phyloP scores from a whole-genome alignment of 2,329 filamentous ascomycete genomes.

The Emergomyces orientalis region DNA sequence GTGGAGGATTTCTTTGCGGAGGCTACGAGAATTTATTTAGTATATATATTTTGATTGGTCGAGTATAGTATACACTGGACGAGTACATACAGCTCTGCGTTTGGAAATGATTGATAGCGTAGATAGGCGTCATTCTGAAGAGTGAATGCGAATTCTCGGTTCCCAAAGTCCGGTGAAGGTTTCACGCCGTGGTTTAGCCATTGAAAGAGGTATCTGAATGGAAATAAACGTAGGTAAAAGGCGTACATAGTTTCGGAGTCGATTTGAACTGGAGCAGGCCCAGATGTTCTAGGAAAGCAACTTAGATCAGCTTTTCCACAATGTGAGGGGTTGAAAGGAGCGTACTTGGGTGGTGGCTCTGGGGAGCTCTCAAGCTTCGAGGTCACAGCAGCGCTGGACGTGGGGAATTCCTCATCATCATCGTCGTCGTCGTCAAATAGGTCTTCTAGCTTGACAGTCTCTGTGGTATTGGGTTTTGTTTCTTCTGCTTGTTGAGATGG shows the following conservation, averaged over 20 bases:
- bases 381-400: conserved; percentile 43
- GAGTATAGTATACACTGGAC: no score
- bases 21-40: conserved; percentile 35
- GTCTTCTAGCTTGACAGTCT: conserved; percentile 44
- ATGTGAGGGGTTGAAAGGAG: conserved; percentile 14
- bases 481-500: conserved; percentile 18
- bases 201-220: conserved; percentile 88
- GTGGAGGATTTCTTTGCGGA: conserved; percentile 83
- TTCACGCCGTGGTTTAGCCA: conserved; percentile 93
- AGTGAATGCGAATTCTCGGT: conserved; percentile 93
- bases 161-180: conserved; percentile 77
- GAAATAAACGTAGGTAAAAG: conserved; percentile 93
- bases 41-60: background rate
- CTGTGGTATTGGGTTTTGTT: conserved; percentile 21
- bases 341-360: conserved; percentile 1
- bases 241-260: conserved; percentile 81
- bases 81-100: conserved; percentile 49
- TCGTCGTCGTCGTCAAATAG: conserved; percentile 53
- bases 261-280: conserved; percentile 41
- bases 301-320: background rate
- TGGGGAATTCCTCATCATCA: conserved; percentile 45
- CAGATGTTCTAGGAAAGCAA: conserved; percentile 19
- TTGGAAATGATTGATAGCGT: conserved; percentile 74
- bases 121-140: conserved; percentile 87
- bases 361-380: conserved; percentile 36